phyloP scores from a whole-genome alignment of 148 eudicot genomes.

The Fagopyrum esculentum region DNA sequence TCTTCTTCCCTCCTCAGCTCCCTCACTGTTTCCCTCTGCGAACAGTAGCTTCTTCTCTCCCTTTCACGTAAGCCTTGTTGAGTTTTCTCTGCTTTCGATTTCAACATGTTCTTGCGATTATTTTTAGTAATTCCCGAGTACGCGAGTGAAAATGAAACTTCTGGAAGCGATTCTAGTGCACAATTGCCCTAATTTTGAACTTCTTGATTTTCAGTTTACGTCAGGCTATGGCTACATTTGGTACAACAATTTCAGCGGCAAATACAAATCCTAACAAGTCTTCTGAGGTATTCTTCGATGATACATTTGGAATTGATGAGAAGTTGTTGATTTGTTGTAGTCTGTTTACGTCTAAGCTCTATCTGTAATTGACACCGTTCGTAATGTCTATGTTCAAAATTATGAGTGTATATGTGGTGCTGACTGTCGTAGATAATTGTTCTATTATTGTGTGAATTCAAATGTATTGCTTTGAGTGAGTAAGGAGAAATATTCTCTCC shows the following conservation, averaged over 20 bases:
- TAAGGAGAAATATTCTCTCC: neutral
- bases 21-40: neutral
- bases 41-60: neutral
- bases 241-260: conserved; percentile 6
- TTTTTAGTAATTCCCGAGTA: neutral
- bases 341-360: too few species aligned
- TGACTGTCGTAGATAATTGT: neutral
- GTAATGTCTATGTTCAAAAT: neutral
- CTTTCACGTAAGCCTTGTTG: neutral
- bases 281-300: neutral
- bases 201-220: neutral
- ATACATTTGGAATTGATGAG: neutral
- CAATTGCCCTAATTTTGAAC: neutral
- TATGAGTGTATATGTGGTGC: neutral
- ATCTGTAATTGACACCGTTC: neutral
- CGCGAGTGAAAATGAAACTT: neutral
- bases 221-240: conserved; percentile 7
- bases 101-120: neutral
- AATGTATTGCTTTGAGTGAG: neutral
- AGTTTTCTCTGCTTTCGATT: neutral
- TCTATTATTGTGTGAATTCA: neutral
- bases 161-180: neutral
- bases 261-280: conserved; percentile 13
- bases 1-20: neutral
- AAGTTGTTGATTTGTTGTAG: neutral